Evolutionary conservation across 2,329 filamentous ascomycete genomes (phyloP).

Genomic region (Curvularia spicifera): DNA sequence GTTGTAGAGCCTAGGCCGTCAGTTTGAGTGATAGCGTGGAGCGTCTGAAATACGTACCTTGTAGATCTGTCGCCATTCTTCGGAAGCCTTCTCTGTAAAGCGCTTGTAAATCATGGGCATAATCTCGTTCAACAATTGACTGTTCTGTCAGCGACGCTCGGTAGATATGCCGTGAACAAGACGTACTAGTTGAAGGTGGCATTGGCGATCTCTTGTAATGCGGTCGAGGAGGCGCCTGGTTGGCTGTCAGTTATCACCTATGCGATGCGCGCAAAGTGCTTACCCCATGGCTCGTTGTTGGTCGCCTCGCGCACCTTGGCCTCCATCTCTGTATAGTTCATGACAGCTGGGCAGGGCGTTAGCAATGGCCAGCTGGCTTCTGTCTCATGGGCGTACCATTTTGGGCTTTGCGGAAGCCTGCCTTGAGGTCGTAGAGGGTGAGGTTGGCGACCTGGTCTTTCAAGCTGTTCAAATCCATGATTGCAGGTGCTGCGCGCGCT

Average conservation of each 20-base stretch:
- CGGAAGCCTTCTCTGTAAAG: slow-evolving; percentile 96
- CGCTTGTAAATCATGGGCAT: slow-evolving; percentile 99
- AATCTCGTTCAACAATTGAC: slow-evolving; percentile 96
- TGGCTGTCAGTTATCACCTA: slow-evolving; percentile 20
- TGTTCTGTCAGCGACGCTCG: slow-evolving; percentile 52
- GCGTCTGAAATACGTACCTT: slow-evolving; percentile 73
- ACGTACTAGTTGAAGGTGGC: slow-evolving; percentile 96
- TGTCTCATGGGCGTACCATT: slow-evolving; percentile 71
- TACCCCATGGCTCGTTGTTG: slow-evolving; percentile 97
- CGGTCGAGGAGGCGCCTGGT: slow-evolving; percentile 72
- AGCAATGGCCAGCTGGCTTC: slow-evolving; percentile 34
- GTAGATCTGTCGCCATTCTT: slow-evolving; percentile 99
- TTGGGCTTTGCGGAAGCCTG: slow-evolving; percentile 91
- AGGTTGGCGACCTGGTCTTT: slow-evolving; percentile 90
- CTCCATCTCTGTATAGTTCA: slow-evolving; percentile 87
- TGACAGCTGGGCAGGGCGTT: slow-evolving; percentile 70
- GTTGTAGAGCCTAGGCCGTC: slow-evolving; percentile 70
- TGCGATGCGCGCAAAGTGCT: slow-evolving; percentile 60
- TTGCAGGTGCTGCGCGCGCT: slow-evolving; percentile 32
- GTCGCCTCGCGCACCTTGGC: slow-evolving; percentile 91
- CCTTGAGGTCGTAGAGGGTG: slow-evolving; percentile 94
- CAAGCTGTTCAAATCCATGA: slow-evolving; percentile 85
- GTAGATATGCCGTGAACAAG: background rate
- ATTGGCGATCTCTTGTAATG: slow-evolving; percentile 98
- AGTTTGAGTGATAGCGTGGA: slow-evolving; percentile 13